Base-by-base conservation (phyloP, 2,329 filamentous ascomycete species). In the Nothomitra cinnamomea region DNA sequence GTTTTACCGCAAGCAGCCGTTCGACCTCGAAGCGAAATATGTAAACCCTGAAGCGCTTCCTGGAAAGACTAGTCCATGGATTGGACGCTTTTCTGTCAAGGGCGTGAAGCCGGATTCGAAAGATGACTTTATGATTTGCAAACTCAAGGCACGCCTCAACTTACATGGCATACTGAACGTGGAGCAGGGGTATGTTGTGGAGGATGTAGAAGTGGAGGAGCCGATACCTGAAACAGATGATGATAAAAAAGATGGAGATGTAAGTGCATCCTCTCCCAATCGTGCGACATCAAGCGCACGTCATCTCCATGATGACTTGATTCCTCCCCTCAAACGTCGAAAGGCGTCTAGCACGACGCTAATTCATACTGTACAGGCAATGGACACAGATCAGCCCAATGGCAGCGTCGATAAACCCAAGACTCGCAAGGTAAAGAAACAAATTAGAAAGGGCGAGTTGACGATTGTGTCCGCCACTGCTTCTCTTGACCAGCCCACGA, bases 111-210 rank as follows among this genome's bases (percentile, higher is more conserved):
- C 87, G 41, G 87, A 94, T 65, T 79, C 82, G 60, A 89, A 92
- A 67, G 87, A 94, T 56, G 92, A 96, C 67, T 98, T 96, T 70
- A 96, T 98, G 90, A 94, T 96, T 64, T 98, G 92, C 83, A 98
- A 98, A 76, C 82, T 98, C 58, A 96, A 96, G 79, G 90, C 92
- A 49, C 83, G 92, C 58, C 79, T 98, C 54, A 98, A 98, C 72
- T 79, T 96, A 59, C 89, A 96, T 73, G 92, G 92, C 68, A 80
- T 98, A 56, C 76, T 98, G 60, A 96, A 96, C 66, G 85, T 98
- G 38, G 92, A 98, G 74, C 89, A 82, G 58, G 92, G 89, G 57
- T 98, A 98, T 76, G 96, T 87, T 64, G 92, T 98, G 53, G 92
- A 98, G 74, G 92, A 98, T 66, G 82, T 94, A 65, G 92, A 98